A percentile compares a stretch with the other conserved stretches of the same genome.
Conservation (phyloP, 148 eudicot species). For the Fagopyrum esculentum region DNA sequence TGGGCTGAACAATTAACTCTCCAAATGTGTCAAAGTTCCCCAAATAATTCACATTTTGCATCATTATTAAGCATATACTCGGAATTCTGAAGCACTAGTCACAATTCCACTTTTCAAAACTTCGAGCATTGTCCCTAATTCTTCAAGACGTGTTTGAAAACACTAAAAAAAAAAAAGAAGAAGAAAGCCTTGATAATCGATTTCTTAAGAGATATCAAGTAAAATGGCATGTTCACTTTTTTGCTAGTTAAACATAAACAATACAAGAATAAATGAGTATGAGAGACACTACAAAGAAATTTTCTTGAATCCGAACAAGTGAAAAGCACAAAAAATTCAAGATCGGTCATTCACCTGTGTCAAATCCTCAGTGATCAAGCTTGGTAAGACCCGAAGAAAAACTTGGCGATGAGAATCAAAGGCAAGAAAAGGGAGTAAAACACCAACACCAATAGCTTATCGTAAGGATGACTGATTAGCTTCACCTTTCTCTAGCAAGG, state of each 20-base stretch:
- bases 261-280: neutral
- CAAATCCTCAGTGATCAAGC: conserved; percentile 80
- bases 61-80: conserved; percentile 57
- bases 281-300: neutral
- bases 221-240: neutral
- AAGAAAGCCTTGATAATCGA: neutral
- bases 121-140: conserved; percentile 77
- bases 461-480: conserved; percentile 88
- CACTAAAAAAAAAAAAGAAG: neutral
- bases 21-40: conserved; percentile 86
- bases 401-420: conserved; percentile 84
- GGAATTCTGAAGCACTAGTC: conserved; percentile 69
- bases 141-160: conserved; percentile 79
- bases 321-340: neutral
- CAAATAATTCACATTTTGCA: conserved; percentile 90
- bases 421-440: conserved; percentile 74
- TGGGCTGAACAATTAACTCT: conserved; percentile 72
- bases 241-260: neutral
- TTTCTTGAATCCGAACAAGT: neutral
- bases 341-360: conserved; percentile 43
- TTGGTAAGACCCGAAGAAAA: conserved; percentile 76
- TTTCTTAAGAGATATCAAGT: neutral
- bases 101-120: conserved; percentile 90
- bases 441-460: conserved; percentile 68
- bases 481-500: conserved; percentile 83